A percentile compares a stretch with the other conserved stretches of the same genome.
Evolutionary conservation across 2,329 filamentous ascomycete species (phyloP).

Genomic region (Colletotrichum sansevieriae): DNA sequence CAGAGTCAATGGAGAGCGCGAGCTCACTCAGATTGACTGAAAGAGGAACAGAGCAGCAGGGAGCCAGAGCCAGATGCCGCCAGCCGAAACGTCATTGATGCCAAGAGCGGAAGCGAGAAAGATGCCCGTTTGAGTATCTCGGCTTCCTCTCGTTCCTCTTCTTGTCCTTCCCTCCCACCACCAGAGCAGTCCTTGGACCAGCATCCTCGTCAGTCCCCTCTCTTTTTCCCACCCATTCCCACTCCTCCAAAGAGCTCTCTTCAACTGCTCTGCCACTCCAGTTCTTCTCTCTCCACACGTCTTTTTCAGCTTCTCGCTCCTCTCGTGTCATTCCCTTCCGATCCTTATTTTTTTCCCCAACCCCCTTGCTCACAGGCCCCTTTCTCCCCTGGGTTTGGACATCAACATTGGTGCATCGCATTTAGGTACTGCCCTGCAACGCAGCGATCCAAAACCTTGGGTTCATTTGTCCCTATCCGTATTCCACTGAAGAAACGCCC

Average conservation of each 20-base stretch:
- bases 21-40: neutral
- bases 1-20: neutral
- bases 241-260: neutral
- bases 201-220: slow-evolving; percentile 9
- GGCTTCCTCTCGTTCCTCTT: slow-evolving; percentile 38
- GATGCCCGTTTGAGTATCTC: slow-evolving; percentile 40
- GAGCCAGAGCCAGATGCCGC: slow-evolving; percentile 29
- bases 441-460: slow-evolving; percentile 31
- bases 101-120: slow-evolving; percentile 42
- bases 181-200: neutral
- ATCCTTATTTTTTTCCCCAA: slow-evolving; percentile 14
- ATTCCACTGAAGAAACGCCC: slow-evolving; percentile 28
- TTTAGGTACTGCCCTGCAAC: slow-evolving; percentile 28
- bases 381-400: slow-evolving; percentile 15
- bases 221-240: slow-evolving; percentile 31
- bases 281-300: slow-evolving; percentile 26
- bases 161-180: slow-evolving; percentile 18
- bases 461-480: slow-evolving; percentile 26
- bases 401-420: slow-evolving; percentile 31
- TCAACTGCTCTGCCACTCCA: slow-evolving; percentile 8
- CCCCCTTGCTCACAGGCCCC: slow-evolving; percentile 26
- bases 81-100: slow-evolving; percentile 42
- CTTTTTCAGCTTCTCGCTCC: neutral
- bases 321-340: slow-evolving; percentile 24
- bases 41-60: slow-evolving; percentile 3